Evolutionary conservation across 2,329 filamentous ascomycete species (phyloP).

Genomic region (Penicillium sp.): DNA sequence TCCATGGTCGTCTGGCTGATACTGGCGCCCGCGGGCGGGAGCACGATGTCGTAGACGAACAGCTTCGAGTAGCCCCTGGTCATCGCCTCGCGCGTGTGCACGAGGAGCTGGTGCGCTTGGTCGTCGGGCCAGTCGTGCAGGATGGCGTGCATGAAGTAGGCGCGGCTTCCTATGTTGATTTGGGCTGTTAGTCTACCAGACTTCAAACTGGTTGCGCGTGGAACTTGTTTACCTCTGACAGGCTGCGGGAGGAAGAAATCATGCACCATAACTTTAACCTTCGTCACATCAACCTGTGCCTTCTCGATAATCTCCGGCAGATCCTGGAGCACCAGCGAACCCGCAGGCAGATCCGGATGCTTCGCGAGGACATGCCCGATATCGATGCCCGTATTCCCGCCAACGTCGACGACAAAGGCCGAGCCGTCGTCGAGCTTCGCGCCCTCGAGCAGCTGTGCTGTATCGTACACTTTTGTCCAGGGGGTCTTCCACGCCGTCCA

Average conservation of each 20-base stretch:
- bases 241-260: conserved; percentile 37
- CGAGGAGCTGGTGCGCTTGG: conserved; percentile 37
- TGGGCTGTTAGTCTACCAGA: background rate
- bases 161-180: background rate
- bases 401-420: conserved; percentile 45
- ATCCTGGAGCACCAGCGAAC: conserved; percentile 45
- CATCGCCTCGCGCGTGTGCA: conserved; percentile 41
- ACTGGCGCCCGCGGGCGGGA: conserved; percentile 40
- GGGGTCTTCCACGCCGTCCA: conserved; percentile 40
- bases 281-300: conserved; percentile 27
- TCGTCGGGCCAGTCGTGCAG: conserved; percentile 52
- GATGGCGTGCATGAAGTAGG: conserved; percentile 23
- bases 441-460: conserved; percentile 27
- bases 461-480: conserved; percentile 41
- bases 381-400: conserved; percentile 47
- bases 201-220: no score
- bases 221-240: conserved; percentile 26
- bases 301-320: conserved; percentile 42
- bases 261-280: conserved; percentile 31
- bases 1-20: conserved; percentile 41
- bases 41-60: conserved; percentile 29
- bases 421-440: conserved; percentile 17
- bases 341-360: conserved; percentile 38
- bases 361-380: conserved; percentile 35
- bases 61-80: conserved; percentile 5